A percentile compares a stretch with the other conserved stretches of the same genome.
These are phyloP conservation scores for Brassica cretica DNA, from an alignment of 345 rosid species.

Conservation along the genomic window DNA sequence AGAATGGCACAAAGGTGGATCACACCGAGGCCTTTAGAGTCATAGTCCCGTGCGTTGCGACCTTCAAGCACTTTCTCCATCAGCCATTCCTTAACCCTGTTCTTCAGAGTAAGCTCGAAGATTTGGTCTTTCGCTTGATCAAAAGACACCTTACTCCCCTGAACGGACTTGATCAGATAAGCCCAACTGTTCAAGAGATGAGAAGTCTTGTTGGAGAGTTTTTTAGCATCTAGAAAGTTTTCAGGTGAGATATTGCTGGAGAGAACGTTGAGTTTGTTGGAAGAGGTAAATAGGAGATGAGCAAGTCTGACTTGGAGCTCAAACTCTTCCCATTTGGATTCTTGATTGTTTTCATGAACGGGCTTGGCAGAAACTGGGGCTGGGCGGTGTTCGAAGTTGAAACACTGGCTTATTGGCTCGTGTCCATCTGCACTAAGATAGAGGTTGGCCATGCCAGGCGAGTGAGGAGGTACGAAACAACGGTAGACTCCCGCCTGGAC, in stretches of 20 bases:
- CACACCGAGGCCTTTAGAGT: conserved; percentile 77
- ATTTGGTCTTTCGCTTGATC: conserved; percentile 65
- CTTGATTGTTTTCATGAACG: conserved; percentile 47
- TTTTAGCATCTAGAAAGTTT: conserved; percentile 63
- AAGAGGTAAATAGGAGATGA: conserved; percentile 69
- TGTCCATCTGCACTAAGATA: conserved; percentile 78
- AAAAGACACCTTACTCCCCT: conserved; percentile 49
- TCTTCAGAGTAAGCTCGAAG: conserved; percentile 73
- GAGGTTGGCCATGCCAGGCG: conserved; percentile 65
- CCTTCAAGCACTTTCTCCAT: conserved; percentile 76
- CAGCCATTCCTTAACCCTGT: conserved; percentile 80
- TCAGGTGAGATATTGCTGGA: conserved; percentile 53
- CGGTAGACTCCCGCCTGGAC: conserved; percentile 85
- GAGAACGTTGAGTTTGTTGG: conserved; percentile 58
- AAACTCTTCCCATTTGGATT: conserved; percentile 66
- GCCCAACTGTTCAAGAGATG: conserved; percentile 63
- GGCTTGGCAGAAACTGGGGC: conserved; percentile 37
- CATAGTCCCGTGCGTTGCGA: conserved; percentile 57
- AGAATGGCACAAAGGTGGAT: conserved; percentile 88
- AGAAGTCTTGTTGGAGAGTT: conserved; percentile 52
- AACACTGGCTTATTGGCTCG: conserved; percentile 74
- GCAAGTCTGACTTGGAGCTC: conserved; percentile 76
- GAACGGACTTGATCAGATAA: conserved; percentile 61
- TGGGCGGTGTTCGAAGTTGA: conserved; percentile 72
- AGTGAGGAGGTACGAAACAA: conserved; percentile 65